phyloP scores from a whole-genome alignment of 2,329 filamentous ascomycete genomes.

The Fusarium musae region DNA sequence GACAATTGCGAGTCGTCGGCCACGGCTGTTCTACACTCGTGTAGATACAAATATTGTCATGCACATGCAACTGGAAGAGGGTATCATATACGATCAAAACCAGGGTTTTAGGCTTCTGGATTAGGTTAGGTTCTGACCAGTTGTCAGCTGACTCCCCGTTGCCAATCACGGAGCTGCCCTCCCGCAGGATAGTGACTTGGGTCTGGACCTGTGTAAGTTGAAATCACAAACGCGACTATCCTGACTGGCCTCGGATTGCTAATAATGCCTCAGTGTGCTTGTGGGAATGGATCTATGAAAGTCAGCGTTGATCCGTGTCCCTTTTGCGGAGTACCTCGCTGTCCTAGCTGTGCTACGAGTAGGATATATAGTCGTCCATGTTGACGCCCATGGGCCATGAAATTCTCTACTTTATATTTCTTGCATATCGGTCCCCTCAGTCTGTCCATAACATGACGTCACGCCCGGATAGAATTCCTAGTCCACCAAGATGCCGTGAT shows the following conservation, averaged over 20 bases:
- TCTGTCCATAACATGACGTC: background rate
- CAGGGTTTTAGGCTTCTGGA: background rate
- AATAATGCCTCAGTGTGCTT: background rate
- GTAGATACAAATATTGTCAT: background rate
- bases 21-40: background rate
- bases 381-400: background rate
- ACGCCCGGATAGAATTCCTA: background rate
- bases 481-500: background rate
- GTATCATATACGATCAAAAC: accelerated
- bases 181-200: background rate
- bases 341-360: background rate
- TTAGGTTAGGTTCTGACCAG: background rate
- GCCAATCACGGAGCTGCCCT: background rate
- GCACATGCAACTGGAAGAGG: background rate
- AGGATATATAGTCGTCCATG: background rate
- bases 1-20: accelerated
- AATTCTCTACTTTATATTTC: background rate
- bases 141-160: background rate
- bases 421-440: background rate
- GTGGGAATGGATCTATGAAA: background rate
- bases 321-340: background rate
- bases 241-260: background rate
- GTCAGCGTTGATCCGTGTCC: background rate
- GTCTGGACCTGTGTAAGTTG: background rate
- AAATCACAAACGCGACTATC: background rate